These are phyloP conservation scores for Aphanomyces astaci DNA, from an alignment of 352 stramenopile genomes.

Conservation along the genomic window DNA sequence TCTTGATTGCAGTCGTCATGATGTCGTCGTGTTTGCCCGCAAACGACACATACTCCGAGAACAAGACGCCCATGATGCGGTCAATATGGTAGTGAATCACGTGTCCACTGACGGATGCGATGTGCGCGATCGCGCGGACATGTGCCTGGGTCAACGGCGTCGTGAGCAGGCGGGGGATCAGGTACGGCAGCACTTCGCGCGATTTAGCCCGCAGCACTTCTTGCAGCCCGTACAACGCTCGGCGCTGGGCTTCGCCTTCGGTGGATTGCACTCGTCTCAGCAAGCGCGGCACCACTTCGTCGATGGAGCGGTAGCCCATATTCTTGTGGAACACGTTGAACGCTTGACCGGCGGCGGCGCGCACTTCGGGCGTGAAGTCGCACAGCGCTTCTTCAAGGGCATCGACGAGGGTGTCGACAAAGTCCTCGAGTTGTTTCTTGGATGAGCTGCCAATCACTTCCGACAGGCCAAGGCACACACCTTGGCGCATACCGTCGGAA, in stretches of 20 bases:
- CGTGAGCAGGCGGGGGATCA: constrained; percentile 94
- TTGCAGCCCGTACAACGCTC: constrained; percentile 94
- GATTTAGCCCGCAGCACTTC: constrained; percentile 96
- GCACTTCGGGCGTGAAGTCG: constrained; percentile 86
- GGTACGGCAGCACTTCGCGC: constrained; percentile 94
- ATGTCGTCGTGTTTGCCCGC: constrained; percentile 28
- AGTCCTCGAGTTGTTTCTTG: constrained; percentile 95
- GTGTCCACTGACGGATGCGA: constrained; percentile 88
- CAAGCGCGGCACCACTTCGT: constrained; percentile 96
- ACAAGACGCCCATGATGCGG: constrained; percentile 86
- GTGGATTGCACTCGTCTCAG: constrained; percentile 83
- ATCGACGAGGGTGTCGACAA: constrained; percentile 94
- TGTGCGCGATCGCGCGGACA: constrained; percentile 85
- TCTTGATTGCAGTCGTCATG: constrained; percentile 60
- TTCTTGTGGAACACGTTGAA: constrained; percentile 96
- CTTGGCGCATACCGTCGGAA: constrained; percentile 71
- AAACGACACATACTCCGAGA: constrained; percentile 59
- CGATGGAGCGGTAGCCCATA: constrained; percentile 93
- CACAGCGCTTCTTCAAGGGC: constrained; percentile 97
- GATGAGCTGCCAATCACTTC: constrained; percentile 97
- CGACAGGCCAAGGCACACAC: constrained; percentile 96
- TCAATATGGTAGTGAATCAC: constrained; percentile 95
- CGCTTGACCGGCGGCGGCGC: constrained; percentile 90
- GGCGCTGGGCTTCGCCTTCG: constrained; percentile 52
- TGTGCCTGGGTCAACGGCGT: constrained; percentile 86